phyloP scores from a whole-genome alignment of 2,329 filamentous ascomycete genomes.

The Aspergillus pseudoglaucus region DNA sequence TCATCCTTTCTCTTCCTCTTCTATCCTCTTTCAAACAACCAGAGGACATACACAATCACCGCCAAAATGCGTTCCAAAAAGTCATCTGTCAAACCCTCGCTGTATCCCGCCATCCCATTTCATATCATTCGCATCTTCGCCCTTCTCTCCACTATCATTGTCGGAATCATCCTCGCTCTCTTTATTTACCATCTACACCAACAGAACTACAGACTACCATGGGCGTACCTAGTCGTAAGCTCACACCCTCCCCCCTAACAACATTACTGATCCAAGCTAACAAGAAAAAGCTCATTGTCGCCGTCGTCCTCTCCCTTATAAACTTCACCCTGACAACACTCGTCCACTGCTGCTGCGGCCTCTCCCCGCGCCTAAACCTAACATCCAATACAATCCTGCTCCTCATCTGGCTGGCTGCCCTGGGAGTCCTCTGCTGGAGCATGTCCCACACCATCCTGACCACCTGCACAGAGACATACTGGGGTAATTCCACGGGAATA shows the following conservation, averaged over 20 bases:
- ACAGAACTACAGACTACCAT: slow-evolving; percentile 49
- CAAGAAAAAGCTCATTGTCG: slow-evolving; percentile 40
- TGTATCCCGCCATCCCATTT: slow-evolving; percentile 35
- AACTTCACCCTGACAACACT: slow-evolving; percentile 43
- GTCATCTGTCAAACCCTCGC: slow-evolving; percentile 30
- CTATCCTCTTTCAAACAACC: background rate
- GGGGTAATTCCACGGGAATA: slow-evolving; percentile 50
- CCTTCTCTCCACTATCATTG: slow-evolving; percentile 49
- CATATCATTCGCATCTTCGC: slow-evolving; percentile 31
- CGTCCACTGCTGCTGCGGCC: slow-evolving; percentile 46
- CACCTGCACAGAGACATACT: slow-evolving; percentile 45
- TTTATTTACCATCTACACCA: slow-evolving; percentile 51
- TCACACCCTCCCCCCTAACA: background rate
- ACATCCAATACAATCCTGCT: slow-evolving; percentile 43
- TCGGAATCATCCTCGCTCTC: slow-evolving; percentile 48
- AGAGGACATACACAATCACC: background rate
- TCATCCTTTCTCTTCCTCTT: background rate
- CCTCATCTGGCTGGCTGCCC: slow-evolving; percentile 48
- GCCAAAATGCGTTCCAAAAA: slow-evolving; percentile 22
- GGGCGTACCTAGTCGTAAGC: slow-evolving; percentile 55
- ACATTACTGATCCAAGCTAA: background rate
- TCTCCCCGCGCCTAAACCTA: slow-evolving; percentile 48
- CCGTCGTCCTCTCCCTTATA: slow-evolving; percentile 48
- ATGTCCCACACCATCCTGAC: slow-evolving; percentile 48
- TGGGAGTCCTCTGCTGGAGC: slow-evolving; percentile 49